Percentiles rank a stretch among this genome's conserved stretches.
These are phyloP conservation scores for Nyctanthes arbortristis DNA, from an alignment of 257 asterid genomes.

Conservation along the genomic window DNA sequence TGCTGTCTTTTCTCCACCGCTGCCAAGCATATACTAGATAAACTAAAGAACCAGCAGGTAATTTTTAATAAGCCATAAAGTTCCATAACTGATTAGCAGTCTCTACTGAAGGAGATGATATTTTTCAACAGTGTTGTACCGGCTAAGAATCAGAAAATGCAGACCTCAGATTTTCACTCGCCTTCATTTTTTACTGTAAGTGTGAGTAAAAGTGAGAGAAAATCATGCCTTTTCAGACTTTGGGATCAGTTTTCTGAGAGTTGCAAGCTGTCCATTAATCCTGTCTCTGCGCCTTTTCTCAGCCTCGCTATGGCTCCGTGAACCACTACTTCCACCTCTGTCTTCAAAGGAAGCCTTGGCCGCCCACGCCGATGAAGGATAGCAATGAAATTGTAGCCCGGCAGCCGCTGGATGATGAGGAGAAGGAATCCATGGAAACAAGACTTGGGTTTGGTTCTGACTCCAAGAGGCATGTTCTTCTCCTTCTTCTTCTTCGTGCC, in stretches of 20 bases:
- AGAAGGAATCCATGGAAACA: conserved; percentile 28
- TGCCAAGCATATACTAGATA: too few species aligned
- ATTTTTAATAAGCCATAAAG: too few species aligned
- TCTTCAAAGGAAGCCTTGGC: conserved; percentile 38
- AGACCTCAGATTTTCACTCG: not conserved
- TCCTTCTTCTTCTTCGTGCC: conserved; percentile 28
- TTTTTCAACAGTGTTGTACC: too few species aligned
- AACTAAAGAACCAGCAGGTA: too few species aligned
- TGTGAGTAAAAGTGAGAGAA: not conserved
- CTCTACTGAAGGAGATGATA: not conserved
- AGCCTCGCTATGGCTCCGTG: conserved; percentile 21
- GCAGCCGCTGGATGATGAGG: conserved; percentile 5
- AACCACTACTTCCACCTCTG: conserved; percentile 31
- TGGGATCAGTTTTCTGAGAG: conserved; percentile 15
- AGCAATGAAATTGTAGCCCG: conserved; percentile 23
- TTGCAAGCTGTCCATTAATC: conserved; percentile 8
- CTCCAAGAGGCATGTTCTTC: conserved; percentile 3
- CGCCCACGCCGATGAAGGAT: conserved; percentile 33
- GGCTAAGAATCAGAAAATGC: too few species aligned
- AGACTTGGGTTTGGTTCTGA: not conserved
- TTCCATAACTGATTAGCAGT: not conserved
- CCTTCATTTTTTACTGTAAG: not conserved
- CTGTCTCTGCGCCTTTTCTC: conserved; percentile 19
- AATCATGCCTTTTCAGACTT: conserved; percentile 31
- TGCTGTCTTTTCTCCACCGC: too few species aligned